Evolutionary conservation across 768 basidiomycete genomes (phyloP).

Genomic region (Tricholomella constricta): DNA sequence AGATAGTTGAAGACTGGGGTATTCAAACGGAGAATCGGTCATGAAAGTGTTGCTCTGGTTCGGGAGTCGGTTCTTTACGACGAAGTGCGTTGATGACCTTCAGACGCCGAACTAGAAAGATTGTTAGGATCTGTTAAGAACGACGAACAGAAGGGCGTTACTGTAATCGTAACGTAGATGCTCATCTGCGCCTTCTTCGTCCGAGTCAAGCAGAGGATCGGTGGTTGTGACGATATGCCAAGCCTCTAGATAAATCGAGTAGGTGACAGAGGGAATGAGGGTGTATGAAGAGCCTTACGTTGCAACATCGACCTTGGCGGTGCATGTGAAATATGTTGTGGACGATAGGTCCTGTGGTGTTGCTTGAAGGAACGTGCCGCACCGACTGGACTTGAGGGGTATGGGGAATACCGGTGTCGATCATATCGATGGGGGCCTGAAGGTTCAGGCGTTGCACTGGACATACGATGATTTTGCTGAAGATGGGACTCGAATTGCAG

Average conservation of each 20-base stretch:
- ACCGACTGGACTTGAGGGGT: conserved; percentile 19
- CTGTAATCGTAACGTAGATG: conserved; percentile 67
- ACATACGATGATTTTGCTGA: conserved; percentile 2
- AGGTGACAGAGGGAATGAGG: not conserved
- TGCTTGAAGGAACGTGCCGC: conserved; percentile 9
- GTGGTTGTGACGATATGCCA: conserved; percentile 68
- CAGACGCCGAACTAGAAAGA: conserved; percentile 54
- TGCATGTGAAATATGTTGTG: conserved; percentile 22
- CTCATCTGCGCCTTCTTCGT: conserved; percentile 69
- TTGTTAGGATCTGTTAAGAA: conserved; percentile 9
- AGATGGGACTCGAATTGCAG: conserved; percentile 5
- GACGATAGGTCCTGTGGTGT: conserved; percentile 9
- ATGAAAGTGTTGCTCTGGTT: conserved; percentile 30
- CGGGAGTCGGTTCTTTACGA: conserved; percentile 59
- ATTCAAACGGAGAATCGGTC: not conserved
- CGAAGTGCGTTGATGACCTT: conserved; percentile 60
- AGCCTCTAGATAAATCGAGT: conserved; percentile 51
- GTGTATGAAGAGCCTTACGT: conserved; percentile 44
- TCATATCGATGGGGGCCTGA: conserved; percentile 1
- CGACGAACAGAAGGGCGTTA: conserved; percentile 23
- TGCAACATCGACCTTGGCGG: conserved; percentile 61
- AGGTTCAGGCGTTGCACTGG: conserved; percentile 5
- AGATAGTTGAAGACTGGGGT: not conserved
- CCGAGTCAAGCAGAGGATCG: conserved; percentile 77
- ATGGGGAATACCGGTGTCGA: conserved; percentile 40